Conservation (phyloP, 2,329 filamentous ascomycete species). For the Triangularia setosa region DNA sequence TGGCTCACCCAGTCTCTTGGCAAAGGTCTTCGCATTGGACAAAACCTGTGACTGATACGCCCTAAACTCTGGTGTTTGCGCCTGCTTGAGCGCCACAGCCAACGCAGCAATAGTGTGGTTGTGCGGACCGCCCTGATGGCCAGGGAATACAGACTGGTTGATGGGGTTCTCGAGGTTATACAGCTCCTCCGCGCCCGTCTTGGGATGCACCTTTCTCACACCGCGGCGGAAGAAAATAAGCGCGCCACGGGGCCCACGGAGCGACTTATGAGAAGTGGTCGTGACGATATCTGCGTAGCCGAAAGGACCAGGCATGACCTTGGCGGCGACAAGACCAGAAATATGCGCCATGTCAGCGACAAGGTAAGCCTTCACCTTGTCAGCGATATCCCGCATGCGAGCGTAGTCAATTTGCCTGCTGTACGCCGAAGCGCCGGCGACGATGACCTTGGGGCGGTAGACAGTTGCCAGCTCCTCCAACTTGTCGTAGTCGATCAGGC, state of each 20-base stretch:
- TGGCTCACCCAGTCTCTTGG: constrained; percentile 58
- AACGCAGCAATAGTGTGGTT: constrained; percentile 98
- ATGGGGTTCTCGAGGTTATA: constrained; percentile 93
- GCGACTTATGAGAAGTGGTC: constrained; percentile 95
- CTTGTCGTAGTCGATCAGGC: constrained; percentile 90
- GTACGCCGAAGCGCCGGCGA: constrained; percentile 93
- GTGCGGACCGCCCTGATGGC: constrained; percentile 95
- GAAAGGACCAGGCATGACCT: constrained; percentile 88
- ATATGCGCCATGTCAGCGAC: constrained; percentile 97
- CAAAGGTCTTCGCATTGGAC: constrained; percentile 85
- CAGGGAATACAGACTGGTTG: constrained; percentile 95
- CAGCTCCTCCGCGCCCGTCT: constrained; percentile 78
- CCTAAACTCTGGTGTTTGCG: constrained; percentile 83
- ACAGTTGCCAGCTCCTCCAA: constrained; percentile 82
- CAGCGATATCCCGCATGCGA: constrained; percentile 83
- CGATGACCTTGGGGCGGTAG: constrained; percentile 93
- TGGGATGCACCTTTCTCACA: constrained; percentile 74
- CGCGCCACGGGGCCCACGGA: constrained; percentile 89
- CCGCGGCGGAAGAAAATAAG: constrained; percentile 99
- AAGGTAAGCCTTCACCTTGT: constrained; percentile 89
- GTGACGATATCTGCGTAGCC: constrained; percentile 89
- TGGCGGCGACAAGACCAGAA: constrained; percentile 87
- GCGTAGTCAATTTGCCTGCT: constrained; percentile 94
- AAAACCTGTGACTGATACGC: constrained; percentile 89
- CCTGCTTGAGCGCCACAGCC: constrained; percentile 91